phyloP scores from a whole-genome alignment of 148 eudicot genomes.

The Fallopia convolvulus region DNA sequence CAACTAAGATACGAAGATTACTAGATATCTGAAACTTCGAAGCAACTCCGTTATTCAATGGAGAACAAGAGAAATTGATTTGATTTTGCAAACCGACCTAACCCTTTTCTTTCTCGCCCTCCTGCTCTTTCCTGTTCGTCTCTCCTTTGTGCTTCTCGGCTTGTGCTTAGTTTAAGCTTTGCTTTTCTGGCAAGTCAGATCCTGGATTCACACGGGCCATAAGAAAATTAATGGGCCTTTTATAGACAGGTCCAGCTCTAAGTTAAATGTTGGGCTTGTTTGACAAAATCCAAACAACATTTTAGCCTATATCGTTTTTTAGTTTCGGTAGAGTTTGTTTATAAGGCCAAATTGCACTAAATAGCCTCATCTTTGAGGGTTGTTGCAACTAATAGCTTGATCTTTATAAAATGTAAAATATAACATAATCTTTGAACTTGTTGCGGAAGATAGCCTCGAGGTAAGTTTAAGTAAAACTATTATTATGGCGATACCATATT shows the following conservation, averaged over 20 bases:
- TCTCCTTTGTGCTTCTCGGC: not conserved
- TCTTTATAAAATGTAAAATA: no score
- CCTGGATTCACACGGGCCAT: not conserved
- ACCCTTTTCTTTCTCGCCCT: not conserved
- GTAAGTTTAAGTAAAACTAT: no score
- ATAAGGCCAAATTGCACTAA: no score
- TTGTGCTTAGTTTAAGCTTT: not conserved
- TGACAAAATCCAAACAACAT: no score
- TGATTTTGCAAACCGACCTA: not conserved
- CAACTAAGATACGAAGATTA: not conserved
- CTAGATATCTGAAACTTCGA: not conserved
- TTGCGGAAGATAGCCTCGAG: no score
- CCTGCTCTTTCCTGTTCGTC: not conserved
- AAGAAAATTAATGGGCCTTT: not conserved
- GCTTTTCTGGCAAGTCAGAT: slow-evolving; percentile 4
- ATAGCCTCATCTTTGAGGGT: no score
- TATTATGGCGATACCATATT: no score
- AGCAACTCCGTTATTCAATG: not conserved
- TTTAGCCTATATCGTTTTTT: no score
- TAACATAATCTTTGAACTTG: no score
- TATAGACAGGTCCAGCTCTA: not conserved
- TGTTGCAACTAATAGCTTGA: no score
- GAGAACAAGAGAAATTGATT: not conserved
- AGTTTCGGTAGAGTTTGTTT: no score
- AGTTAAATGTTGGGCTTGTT: not conserved